Conservation (phyloP, 2,329 filamentous ascomycete species). For the Aspergillus glaucus region DNA sequence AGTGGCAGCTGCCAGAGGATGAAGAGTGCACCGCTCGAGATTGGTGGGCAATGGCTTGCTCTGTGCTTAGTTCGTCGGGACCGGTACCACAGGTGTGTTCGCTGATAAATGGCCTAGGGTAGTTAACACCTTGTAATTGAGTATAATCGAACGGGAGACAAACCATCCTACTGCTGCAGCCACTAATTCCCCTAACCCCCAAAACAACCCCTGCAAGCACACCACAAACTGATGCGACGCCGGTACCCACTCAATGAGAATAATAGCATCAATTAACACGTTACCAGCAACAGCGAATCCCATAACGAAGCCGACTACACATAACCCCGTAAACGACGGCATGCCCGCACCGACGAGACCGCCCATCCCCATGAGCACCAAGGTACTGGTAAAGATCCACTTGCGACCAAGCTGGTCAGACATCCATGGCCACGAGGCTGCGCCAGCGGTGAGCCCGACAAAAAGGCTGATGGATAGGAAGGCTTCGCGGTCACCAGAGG, state of each 20-base stretch:
- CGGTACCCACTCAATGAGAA: conserved; percentile 13
- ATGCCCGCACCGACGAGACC: conserved; percentile 16
- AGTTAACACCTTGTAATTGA: not conserved
- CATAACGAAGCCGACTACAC: conserved; percentile 13
- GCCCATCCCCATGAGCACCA: conserved; percentile 14
- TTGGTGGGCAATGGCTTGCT: conserved; percentile 4
- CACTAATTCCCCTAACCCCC: conserved; percentile 14
- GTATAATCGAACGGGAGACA: not conserved
- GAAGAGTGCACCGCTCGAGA: not conserved
- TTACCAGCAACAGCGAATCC: conserved; percentile 15
- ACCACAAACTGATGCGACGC: conserved; percentile 16
- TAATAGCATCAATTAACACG: conserved; percentile 10
- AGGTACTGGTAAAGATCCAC: conserved; percentile 14
- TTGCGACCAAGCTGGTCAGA: conserved; percentile 14
- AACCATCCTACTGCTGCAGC: conserved; percentile 14
- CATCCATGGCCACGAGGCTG: conserved; percentile 13
- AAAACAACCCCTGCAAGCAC: conserved; percentile 11
- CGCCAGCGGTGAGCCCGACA: conserved; percentile 10
- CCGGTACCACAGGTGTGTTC: conserved; percentile 18
- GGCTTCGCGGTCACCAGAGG: conserved; percentile 5
- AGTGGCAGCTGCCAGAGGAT: conserved; percentile 11
- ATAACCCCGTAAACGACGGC: conserved; percentile 20
- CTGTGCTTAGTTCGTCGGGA: conserved; percentile 11
- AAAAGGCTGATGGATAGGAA: conserved; percentile 12
- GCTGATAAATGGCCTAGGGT: conserved; percentile 14